Evolutionary conservation across 2,329 filamentous ascomycete genomes (phyloP), one percentile per base, ranked within the genome.

Genomic region (Phoma herbarum): DNA sequence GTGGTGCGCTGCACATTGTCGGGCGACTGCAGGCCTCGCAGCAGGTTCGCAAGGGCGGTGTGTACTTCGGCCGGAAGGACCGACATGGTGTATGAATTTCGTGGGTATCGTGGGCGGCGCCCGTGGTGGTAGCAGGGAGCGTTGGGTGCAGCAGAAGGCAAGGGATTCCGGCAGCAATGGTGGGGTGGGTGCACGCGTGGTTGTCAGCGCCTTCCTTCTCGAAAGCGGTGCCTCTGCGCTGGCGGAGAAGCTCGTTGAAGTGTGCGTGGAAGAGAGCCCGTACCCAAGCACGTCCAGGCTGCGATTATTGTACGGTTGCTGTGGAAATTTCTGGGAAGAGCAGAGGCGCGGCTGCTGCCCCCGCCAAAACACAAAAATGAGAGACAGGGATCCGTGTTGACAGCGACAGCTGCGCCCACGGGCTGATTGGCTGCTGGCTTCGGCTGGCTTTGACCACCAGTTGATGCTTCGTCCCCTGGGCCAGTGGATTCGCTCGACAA

Each of bases 1-100:
- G 92, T 88, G 28, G 90, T 87, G 75, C 95, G 90, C 70, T 92
- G 85, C 58, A 84, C 84, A 81, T 99, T 99, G 81, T 99, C 94
- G 69, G 92, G 82, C 46, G 92, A 94, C 81, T 95, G 91, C 65
- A 99, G 87, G 68, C 90, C 93, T 81, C 91, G 88, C 76, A 99
- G 85, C 68, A 99, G 88, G 85, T 93, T 90, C 65, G 85, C 84
- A 73, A 99, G 88, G 81, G 94, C 92, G 69, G 88, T 85, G 78
- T 95, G 91, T 73, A 95, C 86, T 75, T 97, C 92, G 67, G 90
- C 83, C 65, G 93, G 89, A 43, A 98, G 88, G 68, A 97, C 81
- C 77, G 94, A 97, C 92, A 96, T 95, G 63, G 69, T 80, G 61
- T 47, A 52, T 61, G 51, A 50, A 23, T 33, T 10, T 60, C 7